A percentile compares a stretch with the other conserved stretches of the same genome.
phyloP scores from a whole-genome alignment of 129 eudicot species.

The Calendula officinalis region DNA sequence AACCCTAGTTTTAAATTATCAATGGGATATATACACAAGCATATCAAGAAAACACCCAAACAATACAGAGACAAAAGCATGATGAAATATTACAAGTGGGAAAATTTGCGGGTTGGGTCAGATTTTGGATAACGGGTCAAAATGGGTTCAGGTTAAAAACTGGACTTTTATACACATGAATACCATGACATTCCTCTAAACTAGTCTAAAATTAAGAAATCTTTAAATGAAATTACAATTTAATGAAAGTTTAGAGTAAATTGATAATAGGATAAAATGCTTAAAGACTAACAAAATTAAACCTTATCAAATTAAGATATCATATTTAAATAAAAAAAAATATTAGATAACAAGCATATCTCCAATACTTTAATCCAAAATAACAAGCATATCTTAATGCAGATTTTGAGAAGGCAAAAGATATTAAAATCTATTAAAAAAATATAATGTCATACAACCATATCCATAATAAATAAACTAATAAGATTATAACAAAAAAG shows the following conservation, averaged over 20 bases:
- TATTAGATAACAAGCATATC: neutral
- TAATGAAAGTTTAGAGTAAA: too few relatives aligned
- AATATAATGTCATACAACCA: conserved; percentile 15
- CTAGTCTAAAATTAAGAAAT: neutral
- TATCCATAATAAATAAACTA: conserved; percentile 27
- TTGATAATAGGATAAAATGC: neutral
- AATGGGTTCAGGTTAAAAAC: too few relatives aligned
- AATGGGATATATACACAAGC: conserved; percentile 1
- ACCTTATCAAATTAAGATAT: conserved; percentile 18
- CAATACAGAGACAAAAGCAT: too few relatives aligned
- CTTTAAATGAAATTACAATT: neutral
- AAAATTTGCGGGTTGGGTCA: neutral
- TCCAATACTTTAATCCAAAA: neutral
- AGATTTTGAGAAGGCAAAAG: conserved; percentile 14
- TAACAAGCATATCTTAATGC: neutral
- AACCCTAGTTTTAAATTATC: conserved; percentile 15
- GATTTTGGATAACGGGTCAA: neutral
- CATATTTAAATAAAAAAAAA: neutral
- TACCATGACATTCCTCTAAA: too few relatives aligned
- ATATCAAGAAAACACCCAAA: conserved; percentile 12
- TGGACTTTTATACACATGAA: too few relatives aligned
- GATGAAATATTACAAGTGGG: conserved; percentile 1
- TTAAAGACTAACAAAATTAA: conserved; percentile 10
- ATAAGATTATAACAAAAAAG: conserved; percentile 27
- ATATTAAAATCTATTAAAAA: conserved; percentile 12